A percentile compares a stretch with the other conserved stretches of the same genome.
Evolutionary conservation across 1,139 yeast species (phyloP).

Genomic region (Debaryomycetaceae sp.): DNA sequence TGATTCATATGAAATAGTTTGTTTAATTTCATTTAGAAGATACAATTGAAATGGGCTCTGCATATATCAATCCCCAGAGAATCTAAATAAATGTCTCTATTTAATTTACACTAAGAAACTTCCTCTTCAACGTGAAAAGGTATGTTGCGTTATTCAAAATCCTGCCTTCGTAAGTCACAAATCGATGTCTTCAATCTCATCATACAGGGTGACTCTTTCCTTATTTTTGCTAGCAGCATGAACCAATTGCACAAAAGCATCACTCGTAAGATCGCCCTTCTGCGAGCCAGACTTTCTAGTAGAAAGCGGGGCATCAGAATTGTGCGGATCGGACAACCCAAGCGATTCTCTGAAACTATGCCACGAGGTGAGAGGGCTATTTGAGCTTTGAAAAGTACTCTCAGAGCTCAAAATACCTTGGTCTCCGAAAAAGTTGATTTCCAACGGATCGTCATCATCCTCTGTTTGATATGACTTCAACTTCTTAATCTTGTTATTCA

Average conservation of each 20-base stretch:
- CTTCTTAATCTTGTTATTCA: slow-evolving; percentile 69
- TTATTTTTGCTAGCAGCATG: slow-evolving; percentile 66
- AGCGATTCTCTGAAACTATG: slow-evolving; percentile 21
- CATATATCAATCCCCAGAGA: too few species aligned
- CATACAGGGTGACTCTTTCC: slow-evolving; percentile 48
- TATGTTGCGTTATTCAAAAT: too few species aligned
- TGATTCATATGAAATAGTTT: too few species aligned
- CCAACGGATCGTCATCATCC: slow-evolving; percentile 54
- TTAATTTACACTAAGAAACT: too few species aligned
- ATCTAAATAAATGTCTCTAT: too few species aligned
- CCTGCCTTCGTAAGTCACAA: background rate
- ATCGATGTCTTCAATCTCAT: slow-evolving; percentile 11
- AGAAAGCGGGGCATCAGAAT: background rate
- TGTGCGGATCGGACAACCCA: slow-evolving; percentile 1
- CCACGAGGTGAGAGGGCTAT: slow-evolving; percentile 19
- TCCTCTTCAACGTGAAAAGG: too few species aligned
- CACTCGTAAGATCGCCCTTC: slow-evolving; percentile 16
- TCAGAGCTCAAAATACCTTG: slow-evolving; percentile 15
- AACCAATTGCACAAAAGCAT: slow-evolving; percentile 72
- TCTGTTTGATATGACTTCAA: slow-evolving; percentile 53
- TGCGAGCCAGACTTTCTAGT: background rate
- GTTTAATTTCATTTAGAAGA: too few species aligned
- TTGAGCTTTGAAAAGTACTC: background rate
- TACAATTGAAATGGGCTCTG: too few species aligned
- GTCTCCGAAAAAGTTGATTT: slow-evolving; percentile 41